Evolutionary conservation across 2,329 filamentous ascomycete genomes (phyloP).

Genomic region (Pyrenophora teres): DNA sequence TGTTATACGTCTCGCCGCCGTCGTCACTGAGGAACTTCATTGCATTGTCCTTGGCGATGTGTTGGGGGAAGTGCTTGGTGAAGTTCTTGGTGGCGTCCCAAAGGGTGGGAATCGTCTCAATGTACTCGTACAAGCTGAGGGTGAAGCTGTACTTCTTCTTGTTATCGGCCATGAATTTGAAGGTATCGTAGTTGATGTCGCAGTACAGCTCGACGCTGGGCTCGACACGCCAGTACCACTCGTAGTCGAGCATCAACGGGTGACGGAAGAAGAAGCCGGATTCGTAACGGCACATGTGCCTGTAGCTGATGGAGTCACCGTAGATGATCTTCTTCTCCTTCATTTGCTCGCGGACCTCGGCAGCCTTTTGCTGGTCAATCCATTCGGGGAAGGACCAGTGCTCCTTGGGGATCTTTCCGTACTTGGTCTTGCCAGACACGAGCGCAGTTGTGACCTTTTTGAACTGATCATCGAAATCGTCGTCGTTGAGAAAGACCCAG

Average conservation of each 20-base stretch:
- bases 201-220: constrained; percentile 96
- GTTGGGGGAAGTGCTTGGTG: constrained; percentile 85
- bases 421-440: constrained; percentile 90
- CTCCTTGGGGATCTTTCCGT: constrained; percentile 85
- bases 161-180: constrained; percentile 94
- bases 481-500: constrained; percentile 98
- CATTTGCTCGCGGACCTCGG: constrained; percentile 93
- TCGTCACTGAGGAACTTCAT: constrained; percentile 93
- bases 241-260: constrained; percentile 89
- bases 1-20: constrained; percentile 88
- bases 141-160: constrained; percentile 99
- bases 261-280: constrained; percentile 99
- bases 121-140: constrained; percentile 93
- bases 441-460: constrained; percentile 88
- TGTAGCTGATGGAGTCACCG: constrained; percentile 93
- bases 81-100: constrained; percentile 97
- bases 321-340: constrained; percentile 94
- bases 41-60: constrained; percentile 81
- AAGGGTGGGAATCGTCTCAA: constrained; percentile 92
- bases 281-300: constrained; percentile 99
- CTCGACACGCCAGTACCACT: constrained; percentile 99
- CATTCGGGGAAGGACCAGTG: constrained; percentile 97
- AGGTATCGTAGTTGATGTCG: constrained; percentile 93
- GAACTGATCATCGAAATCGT: constrained; percentile 90
- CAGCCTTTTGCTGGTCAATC: constrained; percentile 94